Percentiles rank a stretch among this genome's conserved stretches.
phyloP scores from a whole-genome alignment of 306 rosid species.

The Cicer judaicum region DNA sequence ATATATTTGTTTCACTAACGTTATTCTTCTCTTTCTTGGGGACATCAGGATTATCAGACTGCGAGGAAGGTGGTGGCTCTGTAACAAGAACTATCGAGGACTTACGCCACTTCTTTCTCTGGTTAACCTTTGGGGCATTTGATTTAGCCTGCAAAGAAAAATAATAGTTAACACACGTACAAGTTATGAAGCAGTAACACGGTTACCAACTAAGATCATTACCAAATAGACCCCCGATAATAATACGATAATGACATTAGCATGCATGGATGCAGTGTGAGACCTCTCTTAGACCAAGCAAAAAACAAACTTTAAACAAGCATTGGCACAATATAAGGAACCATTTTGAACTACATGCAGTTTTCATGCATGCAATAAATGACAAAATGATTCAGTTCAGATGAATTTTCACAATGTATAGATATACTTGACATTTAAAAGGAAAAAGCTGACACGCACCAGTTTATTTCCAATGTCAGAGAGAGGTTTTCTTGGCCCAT shows the following conservation, averaged over 20 bases:
- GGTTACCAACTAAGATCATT: too few relatives aligned
- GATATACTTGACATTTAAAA: neutral
- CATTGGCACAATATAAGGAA: too few relatives aligned
- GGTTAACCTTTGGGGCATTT: conserved; percentile 62
- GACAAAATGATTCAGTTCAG: neutral
- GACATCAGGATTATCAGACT: conserved; percentile 52
- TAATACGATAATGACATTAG: too few relatives aligned
- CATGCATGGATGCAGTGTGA: too few relatives aligned
- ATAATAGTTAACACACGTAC: neutral
- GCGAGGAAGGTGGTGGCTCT: conserved; percentile 62
- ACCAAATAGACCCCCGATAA: too few relatives aligned
- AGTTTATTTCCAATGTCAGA: conserved; percentile 86
- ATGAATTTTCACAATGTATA: neutral
- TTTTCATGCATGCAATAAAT: neutral
- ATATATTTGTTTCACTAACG: conserved; percentile 30
- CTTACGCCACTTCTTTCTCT: conserved; percentile 87
- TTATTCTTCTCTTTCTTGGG: conserved; percentile 41
- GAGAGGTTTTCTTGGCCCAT: conserved; percentile 69
- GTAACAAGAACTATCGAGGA: conserved; percentile 69
- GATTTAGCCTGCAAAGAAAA: conserved; percentile 65
- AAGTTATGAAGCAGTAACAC: neutral
- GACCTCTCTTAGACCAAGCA: too few relatives aligned
- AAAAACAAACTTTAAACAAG: too few relatives aligned
- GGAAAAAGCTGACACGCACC: conserved; percentile 47
- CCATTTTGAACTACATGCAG: neutral